Percentiles rank a stretch among this genome's conserved stretches.
Conservation (phyloP, 2,329 filamentous ascomycete genomes). For the Fusarium nisikadoi region DNA sequence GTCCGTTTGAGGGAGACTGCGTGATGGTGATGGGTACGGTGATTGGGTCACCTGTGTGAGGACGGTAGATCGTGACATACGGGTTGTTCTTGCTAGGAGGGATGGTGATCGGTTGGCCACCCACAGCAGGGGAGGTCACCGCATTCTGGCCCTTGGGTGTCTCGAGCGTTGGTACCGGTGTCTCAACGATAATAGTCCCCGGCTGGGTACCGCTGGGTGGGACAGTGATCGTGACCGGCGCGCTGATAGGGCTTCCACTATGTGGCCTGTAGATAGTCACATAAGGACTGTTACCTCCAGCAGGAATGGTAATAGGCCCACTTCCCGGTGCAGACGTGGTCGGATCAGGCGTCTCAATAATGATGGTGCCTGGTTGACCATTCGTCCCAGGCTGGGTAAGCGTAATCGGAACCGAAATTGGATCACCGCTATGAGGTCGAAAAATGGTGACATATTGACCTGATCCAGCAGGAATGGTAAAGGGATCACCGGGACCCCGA, state of each 20-base stretch:
- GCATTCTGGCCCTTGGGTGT: slow-evolving; percentile 25
- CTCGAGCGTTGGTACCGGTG: slow-evolving; percentile 15
- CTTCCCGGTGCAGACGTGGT: slow-evolving; percentile 14
- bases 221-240: slow-evolving; percentile 18
- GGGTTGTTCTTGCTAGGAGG: slow-evolving; percentile 29
- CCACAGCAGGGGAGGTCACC: neutral
- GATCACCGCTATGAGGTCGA: slow-evolving; percentile 29
- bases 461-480: slow-evolving; percentile 22
- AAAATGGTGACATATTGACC: slow-evolving; percentile 23
- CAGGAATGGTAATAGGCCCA: slow-evolving; percentile 24
- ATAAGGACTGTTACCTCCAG: slow-evolving; percentile 11
- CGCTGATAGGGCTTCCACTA: slow-evolving; percentile 8
- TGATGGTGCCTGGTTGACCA: slow-evolving; percentile 23
- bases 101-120: slow-evolving; percentile 23
- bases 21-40: slow-evolving; percentile 31
- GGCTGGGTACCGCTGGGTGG: slow-evolving; percentile 7
- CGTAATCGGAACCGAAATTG: slow-evolving; percentile 28
- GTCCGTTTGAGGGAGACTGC: slow-evolving; percentile 23
- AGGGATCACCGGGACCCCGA: slow-evolving; percentile 8
- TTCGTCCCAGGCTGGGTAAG: slow-evolving; percentile 25
- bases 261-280: slow-evolving; percentile 30
- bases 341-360: slow-evolving; percentile 26
- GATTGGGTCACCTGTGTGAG: slow-evolving; percentile 27
- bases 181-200: slow-evolving; percentile 31
- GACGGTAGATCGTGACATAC: slow-evolving; percentile 29